Evolutionary conservation across 768 basidiomycete species (phyloP), one percentile per base, ranked within the genome.

Genomic region (Boletus rubroflammeus): DNA sequence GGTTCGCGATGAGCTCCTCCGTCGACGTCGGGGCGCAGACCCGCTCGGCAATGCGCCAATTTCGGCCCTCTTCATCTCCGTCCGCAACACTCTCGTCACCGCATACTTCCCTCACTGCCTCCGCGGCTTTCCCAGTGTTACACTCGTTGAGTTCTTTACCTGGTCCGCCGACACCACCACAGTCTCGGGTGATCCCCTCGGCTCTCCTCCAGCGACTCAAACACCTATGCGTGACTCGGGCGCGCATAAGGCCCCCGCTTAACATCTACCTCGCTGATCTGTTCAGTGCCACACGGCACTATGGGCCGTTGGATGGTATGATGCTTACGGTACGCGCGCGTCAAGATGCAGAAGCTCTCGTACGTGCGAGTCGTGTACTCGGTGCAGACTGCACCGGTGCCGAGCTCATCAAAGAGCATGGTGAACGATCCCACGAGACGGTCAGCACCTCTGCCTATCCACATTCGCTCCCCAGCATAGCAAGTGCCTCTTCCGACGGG

Each of bases 1-100:
- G 79, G 62, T 92, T 93, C 65, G 78, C 88, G 3, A 84, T 93
- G 80, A 91, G 88, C 62, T 81, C 79, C 6, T 81, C 81, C 39
- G 68, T 88, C 45, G 71, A 76, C 31, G 65, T 87, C 10, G 75
- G 79, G 23, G 71, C 78, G 36, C 68, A 71, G 10, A 72, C 74
- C 28, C 68, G 70, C 21, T 53, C 58, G 15, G 61, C 64, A 10
- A 61, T 76, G 51, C 76, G 71, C 21, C 72, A 66, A 49, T 65
- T 60, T 57, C 67, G 68, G 42, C 61, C 63, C 23, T 54, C 73
- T 49, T 63, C 72, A 55, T 56, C 54, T 38, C 43, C 68, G 43
- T 63, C 72, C 15, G 59, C 61, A 41, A 43, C 67, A 39, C 49
- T 65, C 26, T 51, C 70, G 56, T 64, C 72, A 61, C 57, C 74